Evolutionary conservation across 768 basidiomycete species (phyloP).

Genomic region (Suillus decipiens): DNA sequence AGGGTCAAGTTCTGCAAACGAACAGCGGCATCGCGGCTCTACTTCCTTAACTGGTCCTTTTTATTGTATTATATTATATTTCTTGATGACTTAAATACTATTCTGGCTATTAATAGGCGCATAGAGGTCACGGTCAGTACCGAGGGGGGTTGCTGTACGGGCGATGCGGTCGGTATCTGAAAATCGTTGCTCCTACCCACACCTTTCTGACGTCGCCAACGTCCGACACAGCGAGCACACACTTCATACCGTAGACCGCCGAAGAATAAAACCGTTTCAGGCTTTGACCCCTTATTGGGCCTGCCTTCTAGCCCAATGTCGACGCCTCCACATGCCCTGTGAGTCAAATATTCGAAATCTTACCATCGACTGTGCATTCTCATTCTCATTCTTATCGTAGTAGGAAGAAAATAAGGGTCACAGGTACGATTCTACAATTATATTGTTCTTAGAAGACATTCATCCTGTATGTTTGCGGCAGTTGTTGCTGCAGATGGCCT

Average conservation of each 20-base stretch:
- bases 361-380: slow-evolving; percentile 7
- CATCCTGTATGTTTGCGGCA: slow-evolving; percentile 32
- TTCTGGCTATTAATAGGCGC: neutral
- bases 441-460: slow-evolving; percentile 1
- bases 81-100: neutral
- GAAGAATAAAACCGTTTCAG: neutral
- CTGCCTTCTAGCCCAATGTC: slow-evolving; percentile 26
- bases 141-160: slow-evolving; percentile 7
- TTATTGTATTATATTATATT: neutral
- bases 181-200: slow-evolving; percentile 18
- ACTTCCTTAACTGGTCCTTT: too few relatives aligned
- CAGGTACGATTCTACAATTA: slow-evolving; percentile 47
- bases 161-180: slow-evolving; percentile 32
- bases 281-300: slow-evolving; percentile 4
- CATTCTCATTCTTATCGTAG: slow-evolving; percentile 27
- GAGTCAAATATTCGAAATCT: slow-evolving; percentile 14
- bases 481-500: slow-evolving; percentile 95
- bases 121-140: too few relatives aligned
- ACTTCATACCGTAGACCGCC: neutral
- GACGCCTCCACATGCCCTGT: slow-evolving; percentile 27
- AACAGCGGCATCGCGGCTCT: too few relatives aligned
- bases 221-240: slow-evolving; percentile 9
- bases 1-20: too few relatives aligned
- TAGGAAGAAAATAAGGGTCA: slow-evolving; percentile 77
- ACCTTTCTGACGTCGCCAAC: slow-evolving; percentile 22